Percentiles rank a stretch among this genome's conserved stretches.
phyloP scores from a whole-genome alignment of 768 basidiomycete genomes.

The Arthromyces matolae region DNA sequence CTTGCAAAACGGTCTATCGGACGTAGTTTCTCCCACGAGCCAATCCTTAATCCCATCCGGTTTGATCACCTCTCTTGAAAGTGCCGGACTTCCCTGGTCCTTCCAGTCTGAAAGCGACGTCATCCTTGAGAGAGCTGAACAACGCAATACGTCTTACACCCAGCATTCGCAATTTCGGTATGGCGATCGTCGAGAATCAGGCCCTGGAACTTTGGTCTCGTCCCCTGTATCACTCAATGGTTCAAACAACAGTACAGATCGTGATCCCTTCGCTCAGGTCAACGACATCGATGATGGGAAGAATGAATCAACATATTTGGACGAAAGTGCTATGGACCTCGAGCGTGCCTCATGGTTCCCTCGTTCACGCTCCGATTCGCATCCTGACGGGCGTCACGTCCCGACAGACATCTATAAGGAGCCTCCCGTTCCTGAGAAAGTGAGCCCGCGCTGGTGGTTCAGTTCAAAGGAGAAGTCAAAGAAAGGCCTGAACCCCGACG shows the following conservation, averaged over 20 bases:
- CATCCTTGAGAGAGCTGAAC: conserved; percentile 45
- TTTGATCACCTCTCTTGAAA: conserved; percentile 53
- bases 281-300: conserved; percentile 8
- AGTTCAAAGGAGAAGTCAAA: conserved; percentile 46
- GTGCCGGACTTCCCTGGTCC: conserved; percentile 34
- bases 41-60: conserved; percentile 53
- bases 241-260: conserved; percentile 28
- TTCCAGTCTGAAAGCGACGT: conserved; percentile 53
- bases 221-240: conserved; percentile 21
- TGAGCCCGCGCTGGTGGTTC: conserved; percentile 45
- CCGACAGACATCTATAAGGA: conserved; percentile 13
- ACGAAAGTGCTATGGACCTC: conserved; percentile 24
- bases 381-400: conserved; percentile 8
- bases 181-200: conserved; percentile 11
- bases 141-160: conserved; percentile 30
- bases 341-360: conserved; percentile 28
- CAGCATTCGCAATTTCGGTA: conserved; percentile 8
- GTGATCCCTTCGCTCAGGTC: conserved; percentile 49
- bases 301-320: conserved; percentile 3
- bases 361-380: conserved; percentile 35
- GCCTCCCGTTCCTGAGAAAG: conserved; percentile 21
- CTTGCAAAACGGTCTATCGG: conserved; percentile 18
- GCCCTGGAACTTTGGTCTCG: conserved; percentile 25
- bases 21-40: conserved; percentile 37
- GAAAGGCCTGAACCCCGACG: conserved; percentile 80